Evolutionary conservation across 2,329 filamentous ascomycete species (phyloP), one percentile per base, ranked within the genome.

Genomic region (Claviceps quebecensis): DNA sequence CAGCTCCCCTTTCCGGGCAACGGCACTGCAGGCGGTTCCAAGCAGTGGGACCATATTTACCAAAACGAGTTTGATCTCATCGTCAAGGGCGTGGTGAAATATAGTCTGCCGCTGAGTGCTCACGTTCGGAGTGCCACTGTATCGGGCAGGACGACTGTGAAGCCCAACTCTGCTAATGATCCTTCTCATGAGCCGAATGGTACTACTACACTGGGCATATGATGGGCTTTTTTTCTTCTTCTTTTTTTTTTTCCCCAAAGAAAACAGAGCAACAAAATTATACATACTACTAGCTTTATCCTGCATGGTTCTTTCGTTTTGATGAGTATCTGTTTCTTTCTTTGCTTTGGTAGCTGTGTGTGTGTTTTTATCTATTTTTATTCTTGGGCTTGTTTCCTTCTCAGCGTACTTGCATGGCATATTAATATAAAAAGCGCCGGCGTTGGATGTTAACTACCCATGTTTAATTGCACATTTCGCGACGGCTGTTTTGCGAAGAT

Each of bases 51-150:
- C 64, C 79, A 82, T 54, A 90, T 97, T 46, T 74, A 96, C 48
- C 81, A 94, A 57, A 86, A 96, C 65, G 87, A 91, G 45, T 98
- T 97, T 59, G 88, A 96, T 58, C 76, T 98, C 47, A 91, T 97
- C 54, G 79, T 98, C 43, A 84, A 93, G 59, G 93, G 93, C 22
- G 86, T 93, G 14, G 74, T 98, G 58, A 89, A 90, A 62, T 98
- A 98, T 61, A 78, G 72, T 34, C 69, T 84, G 37, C 80, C 80
- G 2, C 68, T 84, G 49, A 83, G 78, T 58, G 76, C 78, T 57
- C 75, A 73, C 50, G 66, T 80, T 39, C 71, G 78, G 56, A 82
- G 76, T 56, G 76, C 78, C 8, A 72, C 76, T 7, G 79, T 84
- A 45, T 76, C 78, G 9, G 79, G 77, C 36, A 72, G 78, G 57